Evolutionary conservation across 768 basidiomycete species (phyloP).

Genomic region (Phallus indusiatus): DNA sequence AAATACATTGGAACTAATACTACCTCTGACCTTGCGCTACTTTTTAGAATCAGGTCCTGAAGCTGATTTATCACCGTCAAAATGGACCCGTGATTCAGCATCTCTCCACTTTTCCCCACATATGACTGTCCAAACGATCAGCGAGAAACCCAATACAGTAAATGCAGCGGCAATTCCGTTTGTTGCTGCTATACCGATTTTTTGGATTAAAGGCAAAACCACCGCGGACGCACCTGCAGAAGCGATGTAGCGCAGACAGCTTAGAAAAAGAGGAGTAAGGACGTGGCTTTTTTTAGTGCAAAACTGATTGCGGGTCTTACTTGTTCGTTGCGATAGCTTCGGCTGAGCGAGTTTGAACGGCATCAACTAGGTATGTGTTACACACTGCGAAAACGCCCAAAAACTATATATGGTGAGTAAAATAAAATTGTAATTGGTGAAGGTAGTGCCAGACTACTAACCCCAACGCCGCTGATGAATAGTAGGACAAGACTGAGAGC

Average conservation of each 20-base stretch:
- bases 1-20: too few relatives aligned
- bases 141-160: not conserved
- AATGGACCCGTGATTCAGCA: not conserved
- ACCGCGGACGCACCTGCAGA: slow-evolving; percentile 3
- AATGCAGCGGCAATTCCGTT: not conserved
- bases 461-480: slow-evolving; percentile 62
- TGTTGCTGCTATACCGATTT: not conserved
- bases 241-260: not conserved
- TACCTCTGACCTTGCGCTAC: too few relatives aligned
- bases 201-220: slow-evolving; percentile 1
- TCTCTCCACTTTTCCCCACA: not conserved
- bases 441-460: slow-evolving; percentile 22
- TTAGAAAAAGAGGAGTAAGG: not conserved
- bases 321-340: slow-evolving; percentile 47
- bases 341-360: slow-evolving; percentile 51
- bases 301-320: slow-evolving; percentile 24
- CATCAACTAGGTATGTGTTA: slow-evolving; percentile 49
- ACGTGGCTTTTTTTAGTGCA: not conserved
- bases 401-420: slow-evolving; percentile 26
- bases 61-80: not conserved
- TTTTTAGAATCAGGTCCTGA: not conserved
- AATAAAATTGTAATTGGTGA: not conserved
- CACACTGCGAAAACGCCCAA: slow-evolving; percentile 46
- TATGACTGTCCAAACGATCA: not conserved
- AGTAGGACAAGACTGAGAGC: slow-evolving; percentile 42